Conservation (phyloP, 2,329 filamentous ascomycete genomes). For the Oidium heveae region DNA sequence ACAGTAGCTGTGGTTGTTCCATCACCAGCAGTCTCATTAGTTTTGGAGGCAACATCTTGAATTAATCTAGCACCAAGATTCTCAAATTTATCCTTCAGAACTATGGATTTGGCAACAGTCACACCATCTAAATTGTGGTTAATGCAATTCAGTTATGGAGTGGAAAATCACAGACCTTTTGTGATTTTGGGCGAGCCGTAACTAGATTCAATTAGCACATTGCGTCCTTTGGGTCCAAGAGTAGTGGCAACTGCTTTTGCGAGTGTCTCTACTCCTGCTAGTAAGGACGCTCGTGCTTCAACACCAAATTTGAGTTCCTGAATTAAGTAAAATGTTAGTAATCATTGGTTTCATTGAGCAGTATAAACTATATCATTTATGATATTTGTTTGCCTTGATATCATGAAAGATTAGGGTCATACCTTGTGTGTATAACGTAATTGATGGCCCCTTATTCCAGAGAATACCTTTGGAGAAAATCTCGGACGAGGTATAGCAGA, state of each 20-base stretch:
- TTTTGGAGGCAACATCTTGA: constrained; percentile 97
- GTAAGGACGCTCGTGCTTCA: constrained; percentile 66
- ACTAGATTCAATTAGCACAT: constrained; percentile 94
- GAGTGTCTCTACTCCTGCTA: constrained; percentile 88
- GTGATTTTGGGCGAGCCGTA: constrained; percentile 99
- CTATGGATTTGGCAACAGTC: constrained; percentile 70
- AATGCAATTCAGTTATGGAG: background rate
- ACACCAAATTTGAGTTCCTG: constrained; percentile 97
- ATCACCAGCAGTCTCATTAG: constrained; percentile 95
- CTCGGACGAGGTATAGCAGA: too few relatives aligned
- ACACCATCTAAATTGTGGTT: constrained; percentile 43
- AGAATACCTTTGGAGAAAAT: too few relatives aligned
- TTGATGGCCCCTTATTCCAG: too few relatives aligned
- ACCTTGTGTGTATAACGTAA: too few relatives aligned
- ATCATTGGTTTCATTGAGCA: background rate
- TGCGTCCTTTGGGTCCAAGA: constrained; percentile 90
- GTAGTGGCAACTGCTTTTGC: constrained; percentile 91
- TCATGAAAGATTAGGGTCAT: too few relatives aligned
- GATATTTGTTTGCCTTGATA: too few relatives aligned
- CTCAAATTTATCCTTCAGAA: constrained; percentile 96
- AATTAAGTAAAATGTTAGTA: background rate
- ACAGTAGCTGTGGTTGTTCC: constrained; percentile 96
- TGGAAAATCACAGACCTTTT: constrained; percentile 46
- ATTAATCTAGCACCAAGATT: constrained; percentile 93
- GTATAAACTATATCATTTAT: constrained; percentile 2